Evolutionary conservation across 2,329 filamentous ascomycete genomes (phyloP), one percentile per base, ranked within the genome.

Genomic region (Nothophaeocryptopus gaeumannii): DNA sequence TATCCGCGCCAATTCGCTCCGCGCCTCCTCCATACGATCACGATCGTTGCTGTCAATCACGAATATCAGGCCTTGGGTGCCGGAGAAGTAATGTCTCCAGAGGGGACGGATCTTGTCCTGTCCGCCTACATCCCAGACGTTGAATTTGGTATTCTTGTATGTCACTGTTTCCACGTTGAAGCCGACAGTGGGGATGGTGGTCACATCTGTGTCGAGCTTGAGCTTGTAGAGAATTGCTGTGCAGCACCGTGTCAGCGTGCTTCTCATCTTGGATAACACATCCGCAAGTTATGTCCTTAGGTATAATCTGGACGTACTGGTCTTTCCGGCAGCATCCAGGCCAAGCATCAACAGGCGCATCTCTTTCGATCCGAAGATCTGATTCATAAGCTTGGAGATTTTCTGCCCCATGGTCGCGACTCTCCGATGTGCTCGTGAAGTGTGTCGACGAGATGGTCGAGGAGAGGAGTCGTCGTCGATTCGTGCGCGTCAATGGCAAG

Each of bases 111-210:
- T 99, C 88, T 97, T 97, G 85, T 99, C 93, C 82, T 99, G 93
- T 75, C 93, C 93, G 81, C 93, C 93, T 70, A 99, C 93, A 80
- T 97, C 93, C 93, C 93, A 99, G 73, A 99, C 93, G 74, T 92
- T 97, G 83, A 99, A 99, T 74, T 96, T 90, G 69, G 96, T 96
- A 84, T 99, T 99, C 84, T 96, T 96, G 83, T 97, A 97, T 74
- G 95, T 91, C 74, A 99, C 93, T 49, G 93, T 97, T 83, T 99
- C 93, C 74, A 99, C 93, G 80, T 99, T 99, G 86, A 99, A 99
- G 69, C 93, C 93, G 70, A 97, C 96, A 70, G 93, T 99, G 64
- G 93, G 93, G 70, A 99, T 99, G 64, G 93, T 99, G 71, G 93
- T 97, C 74, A 97, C 93, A 72, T 95, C 93, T 81, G 96, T 88